phyloP scores from a whole-genome alignment of 1,139 yeast species.

The Komagataea norvegica region DNA sequence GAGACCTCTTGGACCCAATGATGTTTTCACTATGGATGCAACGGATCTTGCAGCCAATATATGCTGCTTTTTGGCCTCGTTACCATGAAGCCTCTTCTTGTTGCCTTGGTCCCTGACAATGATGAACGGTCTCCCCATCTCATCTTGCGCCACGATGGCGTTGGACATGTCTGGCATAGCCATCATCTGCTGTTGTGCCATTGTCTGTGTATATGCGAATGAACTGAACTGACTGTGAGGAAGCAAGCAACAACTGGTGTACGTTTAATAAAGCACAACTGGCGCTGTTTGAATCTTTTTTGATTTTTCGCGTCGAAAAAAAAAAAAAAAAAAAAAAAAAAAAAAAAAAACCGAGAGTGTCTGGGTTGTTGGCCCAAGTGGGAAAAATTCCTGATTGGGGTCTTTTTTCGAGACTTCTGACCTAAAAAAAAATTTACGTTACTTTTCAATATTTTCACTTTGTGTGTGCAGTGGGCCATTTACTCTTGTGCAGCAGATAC shows the following conservation, averaged over 20 bases:
- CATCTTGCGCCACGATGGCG: slow-evolving; percentile 98
- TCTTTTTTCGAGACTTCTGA: slow-evolving; percentile 1
- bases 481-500: too few species aligned
- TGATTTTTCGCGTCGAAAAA: slow-evolving; percentile 8
- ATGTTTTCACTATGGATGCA: slow-evolving; percentile 85
- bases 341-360: slow-evolving; percentile 1
- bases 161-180: slow-evolving; percentile 93
- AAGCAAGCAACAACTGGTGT: not conserved
- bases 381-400: not conserved
- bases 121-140: slow-evolving; percentile 97
- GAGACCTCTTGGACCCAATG: slow-evolving; percentile 96
- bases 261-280: not conserved
- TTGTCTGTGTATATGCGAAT: not conserved
- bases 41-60: slow-evolving; percentile 95
- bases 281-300: not conserved
- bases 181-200: slow-evolving; percentile 37
- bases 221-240: not conserved
- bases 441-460: too few species aligned
- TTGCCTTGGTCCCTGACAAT: slow-evolving; percentile 96
- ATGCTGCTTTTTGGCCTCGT: slow-evolving; percentile 93
- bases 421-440: slow-evolving; percentile 7
- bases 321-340: slow-evolving; percentile 3
- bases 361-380: not conserved
- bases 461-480: too few species aligned
- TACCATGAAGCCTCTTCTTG: slow-evolving; percentile 87